Evolutionary conservation across 2,329 filamentous ascomycete genomes (phyloP), one percentile per base, ranked within the genome.

Genomic region (Cordyceps farinosa): DNA sequence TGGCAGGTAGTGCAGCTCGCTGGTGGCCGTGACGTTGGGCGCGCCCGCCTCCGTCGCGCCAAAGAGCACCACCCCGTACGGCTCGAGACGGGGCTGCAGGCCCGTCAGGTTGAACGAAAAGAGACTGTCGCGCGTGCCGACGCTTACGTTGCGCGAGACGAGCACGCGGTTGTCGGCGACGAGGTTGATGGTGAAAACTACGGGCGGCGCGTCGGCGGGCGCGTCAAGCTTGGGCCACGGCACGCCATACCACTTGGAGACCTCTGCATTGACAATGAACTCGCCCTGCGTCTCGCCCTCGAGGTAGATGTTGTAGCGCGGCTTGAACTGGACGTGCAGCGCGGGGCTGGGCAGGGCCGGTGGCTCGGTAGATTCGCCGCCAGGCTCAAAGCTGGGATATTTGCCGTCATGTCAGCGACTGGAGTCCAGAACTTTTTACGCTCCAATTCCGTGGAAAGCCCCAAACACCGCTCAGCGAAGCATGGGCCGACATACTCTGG

Each of bases 221-320:
- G 44, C 66, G 17, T 70, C 68, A 4, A 71, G 65, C 17, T 69
- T 70, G 0, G 73, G 71, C 68, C 78, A 79, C 1, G 73, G 68
- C 3, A 67, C 68, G 4, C 80, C 80, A 54, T 73, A 72, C 69
- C 74, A 79, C 4, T 71, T 70, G 5, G 79, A 82, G 6, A 80
- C 65, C 8, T 68, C 71, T 1, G 80, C 78, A 29, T 78, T 75
- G 51, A 83, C 74, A 5, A 82, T 70, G 60, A 82, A 78, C 22
- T 79, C 76, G 3, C 74, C 80, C 3, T 68, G 65, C 3, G 66
- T 58, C 63, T 82, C 80, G 51, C 70, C 74, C 17, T 74, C 75
- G 2, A 82, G 71, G 58, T 81, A 82, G 51, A 82, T 72, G 68
- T 74, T 81, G 68, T 81, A 77, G 1, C 80, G 76, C 7, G 80